A percentile compares a stretch with the other conserved stretches of the same genome.
These are phyloP conservation scores for Elsinoe necatrix DNA, from an alignment of 2,329 filamentous ascomycete genomes.

Conservation along the genomic window DNA sequence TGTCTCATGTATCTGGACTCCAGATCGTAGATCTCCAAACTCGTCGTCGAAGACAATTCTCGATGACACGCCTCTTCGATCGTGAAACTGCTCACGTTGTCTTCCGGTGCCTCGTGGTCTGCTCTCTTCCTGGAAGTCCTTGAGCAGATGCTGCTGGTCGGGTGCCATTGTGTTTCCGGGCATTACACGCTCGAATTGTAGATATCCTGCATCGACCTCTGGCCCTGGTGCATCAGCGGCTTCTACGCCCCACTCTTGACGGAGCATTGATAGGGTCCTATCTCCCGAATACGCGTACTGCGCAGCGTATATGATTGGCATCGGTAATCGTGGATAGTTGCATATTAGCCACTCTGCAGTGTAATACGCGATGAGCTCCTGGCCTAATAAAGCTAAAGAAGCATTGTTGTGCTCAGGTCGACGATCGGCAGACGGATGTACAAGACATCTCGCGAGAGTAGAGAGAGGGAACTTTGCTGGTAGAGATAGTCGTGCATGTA, in stretches of 20 bases:
- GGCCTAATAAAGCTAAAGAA: slow-evolving; percentile 71
- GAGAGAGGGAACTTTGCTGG: slow-evolving; percentile 73
- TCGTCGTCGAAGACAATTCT: slow-evolving; percentile 74
- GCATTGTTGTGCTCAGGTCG: slow-evolving; percentile 80
- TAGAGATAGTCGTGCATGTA: slow-evolving; percentile 81
- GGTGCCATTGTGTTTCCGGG: slow-evolving; percentile 34
- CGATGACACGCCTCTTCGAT: slow-evolving; percentile 63
- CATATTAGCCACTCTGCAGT: slow-evolving; percentile 79
- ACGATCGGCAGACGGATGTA: slow-evolving; percentile 76
- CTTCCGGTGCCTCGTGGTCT: slow-evolving; percentile 29
- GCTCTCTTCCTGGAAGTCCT: slow-evolving; percentile 29
- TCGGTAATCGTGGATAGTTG: slow-evolving; percentile 83
- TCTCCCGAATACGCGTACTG: slow-evolving; percentile 77
- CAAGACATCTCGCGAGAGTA: slow-evolving; percentile 75
- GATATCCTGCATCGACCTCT: slow-evolving; percentile 83
- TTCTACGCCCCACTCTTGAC: slow-evolving; percentile 86
- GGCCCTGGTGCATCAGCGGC: slow-evolving; percentile 74
- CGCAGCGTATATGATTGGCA: slow-evolving; percentile 76
- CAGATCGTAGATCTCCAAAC: slow-evolving; percentile 59
- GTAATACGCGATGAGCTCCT: slow-evolving; percentile 79
- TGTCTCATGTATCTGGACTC: slow-evolving; percentile 21
- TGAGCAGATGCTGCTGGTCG: slow-evolving; percentile 23
- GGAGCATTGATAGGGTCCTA: slow-evolving; percentile 63
- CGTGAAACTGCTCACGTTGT: slow-evolving; percentile 44
- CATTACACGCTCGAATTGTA: slow-evolving; percentile 61